A percentile compares a stretch with the other conserved stretches of the same genome.
Evolutionary conservation across 441 rosid genomes (phyloP).

Genomic region (Mallotus repandus): DNA sequence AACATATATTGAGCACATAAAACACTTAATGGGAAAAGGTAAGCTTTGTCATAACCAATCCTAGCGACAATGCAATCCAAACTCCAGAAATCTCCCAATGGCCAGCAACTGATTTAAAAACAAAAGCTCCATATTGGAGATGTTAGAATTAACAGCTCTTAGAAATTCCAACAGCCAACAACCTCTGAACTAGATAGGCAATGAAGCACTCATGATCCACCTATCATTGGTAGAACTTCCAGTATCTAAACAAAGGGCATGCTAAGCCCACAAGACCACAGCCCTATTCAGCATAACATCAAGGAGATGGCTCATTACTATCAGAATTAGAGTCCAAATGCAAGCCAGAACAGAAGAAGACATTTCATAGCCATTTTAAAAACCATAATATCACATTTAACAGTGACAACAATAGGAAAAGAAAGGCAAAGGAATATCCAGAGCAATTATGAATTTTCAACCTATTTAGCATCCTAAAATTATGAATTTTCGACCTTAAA

Average conservation of each 20-base stretch:
- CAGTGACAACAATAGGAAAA: neutral
- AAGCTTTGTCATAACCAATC: neutral
- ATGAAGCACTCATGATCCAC: neutral
- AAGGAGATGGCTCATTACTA: neutral
- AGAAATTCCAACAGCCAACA: neutral
- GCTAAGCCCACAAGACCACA: neutral
- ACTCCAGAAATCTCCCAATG: neutral
- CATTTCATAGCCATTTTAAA: neutral
- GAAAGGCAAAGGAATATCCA: neutral
- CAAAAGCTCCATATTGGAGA: neutral
- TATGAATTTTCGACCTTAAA: too few species aligned
- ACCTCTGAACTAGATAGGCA: neutral
- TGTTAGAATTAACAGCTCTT: too few species aligned
- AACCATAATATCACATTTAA: neutral
- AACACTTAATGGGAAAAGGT: neutral
- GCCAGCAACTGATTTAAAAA: neutral
- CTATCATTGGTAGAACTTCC: neutral
- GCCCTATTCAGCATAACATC: neutral
- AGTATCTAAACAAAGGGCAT: neutral
- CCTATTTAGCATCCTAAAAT: too few species aligned
- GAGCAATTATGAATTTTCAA: neutral
- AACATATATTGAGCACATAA: neutral
- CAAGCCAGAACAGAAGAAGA: neutral
- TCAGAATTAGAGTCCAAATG: neutral
- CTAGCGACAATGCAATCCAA: neutral